Conservation (phyloP, 2,329 filamentous ascomycete genomes). For the Aspergillus sp. region DNA sequence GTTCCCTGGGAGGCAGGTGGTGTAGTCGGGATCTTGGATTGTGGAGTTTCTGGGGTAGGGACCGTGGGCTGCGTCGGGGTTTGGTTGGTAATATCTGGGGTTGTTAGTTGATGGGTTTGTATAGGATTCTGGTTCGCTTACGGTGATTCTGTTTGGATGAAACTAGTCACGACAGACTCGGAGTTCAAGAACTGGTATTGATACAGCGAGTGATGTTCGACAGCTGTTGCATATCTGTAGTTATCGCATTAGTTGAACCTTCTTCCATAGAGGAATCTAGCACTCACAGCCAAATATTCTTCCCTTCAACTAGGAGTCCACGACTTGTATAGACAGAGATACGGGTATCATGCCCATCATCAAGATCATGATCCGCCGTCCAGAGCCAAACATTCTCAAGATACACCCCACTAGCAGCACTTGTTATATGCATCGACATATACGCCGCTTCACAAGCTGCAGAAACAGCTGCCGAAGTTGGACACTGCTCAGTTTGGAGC, state of each 20-base stretch:
- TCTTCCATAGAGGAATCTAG: neutral
- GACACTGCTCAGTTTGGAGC: constrained; percentile 39
- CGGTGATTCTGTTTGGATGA: constrained; percentile 37
- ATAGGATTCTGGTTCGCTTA: constrained; percentile 9
- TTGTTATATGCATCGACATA: constrained; percentile 35
- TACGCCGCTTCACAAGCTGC: constrained; percentile 30
- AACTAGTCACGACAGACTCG: constrained; percentile 26
- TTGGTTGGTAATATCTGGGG: constrained; percentile 35
- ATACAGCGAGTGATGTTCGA: constrained; percentile 46
- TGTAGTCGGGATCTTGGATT: constrained; percentile 33
- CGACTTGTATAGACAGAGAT: constrained; percentile 52
- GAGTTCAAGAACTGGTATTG: constrained; percentile 43
- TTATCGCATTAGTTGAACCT: neutral
- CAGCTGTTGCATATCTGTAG: constrained; percentile 36
- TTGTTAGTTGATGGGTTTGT: neutral
- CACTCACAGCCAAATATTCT: constrained; percentile 34
- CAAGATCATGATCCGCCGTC: constrained; percentile 54
- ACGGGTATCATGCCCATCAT: constrained; percentile 44
- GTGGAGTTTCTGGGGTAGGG: constrained; percentile 26
- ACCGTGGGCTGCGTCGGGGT: constrained; percentile 25
- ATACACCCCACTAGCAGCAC: constrained; percentile 32
- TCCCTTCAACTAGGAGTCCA: constrained; percentile 47
- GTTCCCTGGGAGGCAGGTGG: constrained; percentile 23
- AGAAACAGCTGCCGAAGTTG: constrained; percentile 34
- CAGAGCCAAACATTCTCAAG: constrained; percentile 51